Conservation (phyloP, 1,284 basidiomycete species). For the Marasmius oreades region DNA sequence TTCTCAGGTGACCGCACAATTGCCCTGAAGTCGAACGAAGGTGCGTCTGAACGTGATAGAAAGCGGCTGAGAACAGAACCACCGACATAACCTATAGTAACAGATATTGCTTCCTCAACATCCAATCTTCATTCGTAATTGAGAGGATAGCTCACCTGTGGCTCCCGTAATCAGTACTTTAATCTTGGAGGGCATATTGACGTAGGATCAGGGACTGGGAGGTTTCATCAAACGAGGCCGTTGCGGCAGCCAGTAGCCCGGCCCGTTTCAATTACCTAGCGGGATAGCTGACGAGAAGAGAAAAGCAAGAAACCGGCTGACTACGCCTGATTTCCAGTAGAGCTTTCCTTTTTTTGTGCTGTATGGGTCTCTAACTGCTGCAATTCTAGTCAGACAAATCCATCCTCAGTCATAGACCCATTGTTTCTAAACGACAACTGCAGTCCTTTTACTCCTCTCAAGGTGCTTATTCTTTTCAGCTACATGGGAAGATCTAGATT, state of each 20-base stretch:
- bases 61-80: slow-evolving; percentile 38
- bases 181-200: background rate
- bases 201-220: background rate
- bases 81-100: slow-evolving; percentile 39
- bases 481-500: slow-evolving; percentile 23
- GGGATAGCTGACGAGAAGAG: no score
- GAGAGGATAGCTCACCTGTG: slow-evolving; percentile 5
- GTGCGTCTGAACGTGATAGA: slow-evolving; percentile 30
- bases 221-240: no score
- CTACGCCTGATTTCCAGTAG: slow-evolving; percentile 18
- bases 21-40: slow-evolving; percentile 34
- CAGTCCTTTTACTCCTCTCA: slow-evolving; percentile 19
- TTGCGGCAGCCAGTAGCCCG: no score
- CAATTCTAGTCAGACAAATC: slow-evolving; percentile 4
- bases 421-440: slow-evolving; percentile 22
- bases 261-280: no score
- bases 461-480: slow-evolving; percentile 2
- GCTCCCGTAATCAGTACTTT: slow-evolving; percentile 14
- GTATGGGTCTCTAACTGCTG: background rate
- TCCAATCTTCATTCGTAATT: background rate
- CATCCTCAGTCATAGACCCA: slow-evolving; percentile 15
- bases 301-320: no score
- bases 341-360: background rate
- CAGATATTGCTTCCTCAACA: no score
- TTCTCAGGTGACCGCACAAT: slow-evolving; percentile 39